A percentile compares a stretch with the other conserved stretches of the same genome.
phyloP scores from a whole-genome alignment of 2,329 filamentous ascomycete species.

The Trichoderma sp. region DNA sequence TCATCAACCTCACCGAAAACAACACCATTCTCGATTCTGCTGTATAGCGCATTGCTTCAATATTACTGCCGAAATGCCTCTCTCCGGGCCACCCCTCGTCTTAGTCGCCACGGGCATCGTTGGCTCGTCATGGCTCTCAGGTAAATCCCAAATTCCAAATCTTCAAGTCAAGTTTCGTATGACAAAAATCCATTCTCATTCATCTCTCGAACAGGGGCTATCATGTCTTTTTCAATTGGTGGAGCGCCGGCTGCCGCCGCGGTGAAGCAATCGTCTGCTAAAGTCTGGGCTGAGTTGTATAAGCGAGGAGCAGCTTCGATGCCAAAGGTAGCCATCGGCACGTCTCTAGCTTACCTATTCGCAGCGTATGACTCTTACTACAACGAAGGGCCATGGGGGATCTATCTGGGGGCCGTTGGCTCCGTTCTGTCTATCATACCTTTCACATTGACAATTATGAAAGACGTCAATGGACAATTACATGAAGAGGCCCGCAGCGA shows the following conservation, averaged over 20 bases:
- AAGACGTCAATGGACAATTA: slow-evolving; percentile 35
- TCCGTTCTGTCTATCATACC: slow-evolving; percentile 40
- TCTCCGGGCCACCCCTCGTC: slow-evolving; percentile 32
- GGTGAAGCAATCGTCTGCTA: slow-evolving; percentile 31
- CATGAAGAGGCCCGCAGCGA: slow-evolving; percentile 26
- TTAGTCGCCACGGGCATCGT: slow-evolving; percentile 39
- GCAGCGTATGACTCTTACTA: slow-evolving; percentile 35
- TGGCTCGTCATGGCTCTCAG: slow-evolving; percentile 39
- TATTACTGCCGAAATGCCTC: slow-evolving; percentile 19
- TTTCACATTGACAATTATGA: slow-evolving; percentile 40
- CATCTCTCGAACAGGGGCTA: slow-evolving; percentile 31
- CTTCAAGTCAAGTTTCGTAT: neutral
- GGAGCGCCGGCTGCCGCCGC: slow-evolving; percentile 33
- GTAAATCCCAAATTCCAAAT: slow-evolving; percentile 23
- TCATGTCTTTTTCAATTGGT: slow-evolving; percentile 36
- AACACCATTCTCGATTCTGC: neutral
- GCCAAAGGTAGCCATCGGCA: slow-evolving; percentile 35
- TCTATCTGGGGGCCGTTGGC: slow-evolving; percentile 32
- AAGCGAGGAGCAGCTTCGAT: slow-evolving; percentile 36
- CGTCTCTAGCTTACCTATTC: slow-evolving; percentile 36
- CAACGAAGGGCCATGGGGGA: slow-evolving; percentile 33
- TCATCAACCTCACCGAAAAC: neutral
- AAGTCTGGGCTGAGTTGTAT: slow-evolving; percentile 39
- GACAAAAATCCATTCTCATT: neutral
- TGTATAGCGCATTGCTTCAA: neutral